Percentiles rank a stretch among this genome's conserved stretches.
phyloP scores from a whole-genome alignment of 345 rosid genomes.

The Bruguiera gymnorhiza region DNA sequence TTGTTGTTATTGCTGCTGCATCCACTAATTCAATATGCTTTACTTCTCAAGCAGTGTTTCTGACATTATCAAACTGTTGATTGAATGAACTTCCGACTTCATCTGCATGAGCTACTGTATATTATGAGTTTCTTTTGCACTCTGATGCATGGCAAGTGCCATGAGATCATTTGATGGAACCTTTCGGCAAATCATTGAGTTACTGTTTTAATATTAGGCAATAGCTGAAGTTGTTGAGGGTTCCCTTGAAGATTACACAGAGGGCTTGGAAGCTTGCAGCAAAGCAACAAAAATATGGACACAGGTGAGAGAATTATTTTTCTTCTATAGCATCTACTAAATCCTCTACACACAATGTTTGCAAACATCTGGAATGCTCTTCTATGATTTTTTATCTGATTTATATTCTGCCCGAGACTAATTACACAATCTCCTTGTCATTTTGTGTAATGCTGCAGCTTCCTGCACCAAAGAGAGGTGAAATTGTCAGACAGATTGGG shows the following conservation, averaged over 20 bases:
- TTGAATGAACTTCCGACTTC: neutral
- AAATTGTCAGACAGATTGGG: conserved; percentile 92
- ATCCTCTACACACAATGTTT: neutral
- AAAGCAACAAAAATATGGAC: conserved; percentile 87
- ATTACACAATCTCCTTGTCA: neutral
- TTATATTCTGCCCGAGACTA: neutral
- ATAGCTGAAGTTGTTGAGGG: conserved; percentile 82
- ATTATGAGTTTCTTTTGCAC: neutral
- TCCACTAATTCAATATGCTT: neutral
- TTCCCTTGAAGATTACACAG: conserved; percentile 75
- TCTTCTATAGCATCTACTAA: neutral
- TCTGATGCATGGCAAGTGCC: neutral
- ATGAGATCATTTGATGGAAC: neutral
- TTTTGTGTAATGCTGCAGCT: conserved; percentile 38
- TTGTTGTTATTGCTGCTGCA: too few relatives aligned
- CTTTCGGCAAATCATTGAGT: neutral
- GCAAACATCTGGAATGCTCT: neutral
- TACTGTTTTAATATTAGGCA: conserved; percentile 12
- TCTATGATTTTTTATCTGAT: neutral
- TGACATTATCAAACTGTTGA: neutral
- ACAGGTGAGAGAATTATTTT: conserved; percentile 43
- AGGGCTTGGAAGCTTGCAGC: conserved; percentile 74
- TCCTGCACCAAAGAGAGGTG: conserved; percentile 98
- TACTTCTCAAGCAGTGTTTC: neutral
- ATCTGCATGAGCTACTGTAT: neutral